Base-by-base conservation (phyloP, 2,329 filamentous ascomycete genomes). In the Pseudopithomyces maydicus region DNA sequence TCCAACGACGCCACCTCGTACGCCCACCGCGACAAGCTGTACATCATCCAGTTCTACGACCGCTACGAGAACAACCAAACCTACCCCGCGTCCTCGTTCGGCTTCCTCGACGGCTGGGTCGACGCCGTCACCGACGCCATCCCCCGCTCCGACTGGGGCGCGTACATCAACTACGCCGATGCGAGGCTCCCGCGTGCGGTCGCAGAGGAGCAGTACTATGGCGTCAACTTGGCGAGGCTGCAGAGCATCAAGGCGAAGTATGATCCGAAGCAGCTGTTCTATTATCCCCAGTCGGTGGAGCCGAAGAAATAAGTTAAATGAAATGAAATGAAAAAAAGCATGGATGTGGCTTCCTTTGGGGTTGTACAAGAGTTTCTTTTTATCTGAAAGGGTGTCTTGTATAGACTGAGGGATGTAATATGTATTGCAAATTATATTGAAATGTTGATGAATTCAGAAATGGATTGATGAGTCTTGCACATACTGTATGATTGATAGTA, bases 91-190 rank as follows among this genome's bases (percentile, higher is more conserved):
- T 64, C 69, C 54, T 73, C 74, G 10, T 70, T 74, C 39, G 53
- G 54, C 23, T 74, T 77, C 54, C 56, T 77, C 3, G 65, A 77
- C 38, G 69, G 70, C 55, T 78, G 74, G 69, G 69, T 74, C 43
- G 67, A 74, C 10, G 63, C 62, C 26, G 50, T 72, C 33, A 69
- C 58, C 10, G 53, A 62, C 33, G 39, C 44, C 17, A 54, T 68
- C 59, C 50, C 60, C 15, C 59, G 61, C 26, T 61, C 55, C 7
- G 63, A 74, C 22, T 79, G 74, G 73, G 78, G 77, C 15, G 75
- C 75, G 65, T 82, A 82, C 62, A 75, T 76, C 65, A 82, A 82
- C 71, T 82, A 82, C 54, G 75, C 78, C 5, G 80, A 82, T 63
- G 69, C 79, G 1, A 73, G 71, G 44, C 66, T 82, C 55, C 71